Evolutionary conservation across 2,329 filamentous ascomycete species (phyloP), one percentile per base, ranked within the genome.

Genomic region (Penicillium sp.): DNA sequence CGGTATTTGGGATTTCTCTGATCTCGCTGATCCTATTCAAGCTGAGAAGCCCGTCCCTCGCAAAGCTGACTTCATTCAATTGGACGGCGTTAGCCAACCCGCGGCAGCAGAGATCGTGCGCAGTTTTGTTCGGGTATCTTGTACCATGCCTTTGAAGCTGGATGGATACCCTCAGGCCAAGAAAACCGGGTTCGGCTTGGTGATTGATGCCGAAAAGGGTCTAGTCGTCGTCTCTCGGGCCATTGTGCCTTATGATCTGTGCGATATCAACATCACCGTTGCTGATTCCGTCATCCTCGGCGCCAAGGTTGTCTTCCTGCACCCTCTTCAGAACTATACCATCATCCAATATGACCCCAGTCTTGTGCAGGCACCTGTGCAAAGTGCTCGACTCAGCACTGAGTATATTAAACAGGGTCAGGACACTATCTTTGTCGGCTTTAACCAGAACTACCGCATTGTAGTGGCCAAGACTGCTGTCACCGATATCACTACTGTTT

Each of bases 201-300:
- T 99, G n/a, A 90, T 99, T 56, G 94, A 99, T 73, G 94, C 95
- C 0, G 91, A 95, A 54, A 93, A 97, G 76, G 94, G 94, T 15
- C 81, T 99, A 15, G 94, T 99, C 6, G 84, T 97, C 53, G 93
- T 97, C 48, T 97, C 94, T 1, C 80, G 94, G 67, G 93, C 95
- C 1, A 91, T 97, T 58, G 89, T 99, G 17, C 94, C 94, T 2
- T 97, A 97, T 68, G 91, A 99, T 70, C 84, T 99, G 27, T 97
- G 93, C 74, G 94, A 99, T 67, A 95, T 99, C 61, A 91, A 89
- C 37, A 84, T 99, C 63, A 97, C 94, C 12, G 95, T 99, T 62
- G 94, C 94, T 20, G 94, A 99, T 71, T 96, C 92, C 3, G 91
- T 99, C 65, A 90, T 96, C 49, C 89, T 97, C 9, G 89, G 93